Base-by-base conservation (phyloP, 108 stramenopile species). In the Seminavis robusta region DNA sequence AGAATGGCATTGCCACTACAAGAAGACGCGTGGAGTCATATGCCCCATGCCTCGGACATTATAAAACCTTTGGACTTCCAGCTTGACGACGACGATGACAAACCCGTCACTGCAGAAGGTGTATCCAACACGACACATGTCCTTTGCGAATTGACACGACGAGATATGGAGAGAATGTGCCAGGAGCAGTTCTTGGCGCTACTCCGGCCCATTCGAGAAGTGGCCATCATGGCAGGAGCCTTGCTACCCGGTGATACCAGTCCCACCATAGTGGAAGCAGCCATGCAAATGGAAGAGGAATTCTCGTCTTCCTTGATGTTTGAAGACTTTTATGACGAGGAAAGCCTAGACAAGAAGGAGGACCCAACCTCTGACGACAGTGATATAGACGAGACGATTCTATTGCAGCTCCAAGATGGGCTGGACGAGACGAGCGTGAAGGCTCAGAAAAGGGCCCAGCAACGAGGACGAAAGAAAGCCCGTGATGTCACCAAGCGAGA, bases 181-280 rank as follows among this genome's bases (percentile, higher is more conserved):
- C 32, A 33, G 15, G 61, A 69, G n/a, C 83, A 92, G 58, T 61
- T 92, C 4, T 74, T 67, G 56, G 59, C 61, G 40, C 50, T 92
- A 10, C 48, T 92, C 6, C 67, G 79, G 33, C 90, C 90, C 15
- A 60, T 92, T 16, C 82, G 87, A 43, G 84, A 92, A 64, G 90
- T 84, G 2, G 90, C 90, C 30, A 78, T 92, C 15, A 80, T 88
- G 77, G 76, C 86, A 24, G 81, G 87, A 19, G 90, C 81, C 15
- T 44, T 92, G 38, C 47, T 92, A 25, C 86, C 90, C 1, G 90
- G 90, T n/a, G 90, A 92, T 40, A 72, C 90, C 10, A 41, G 83
- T 16, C 90, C 90, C 0, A 65, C 72, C 34, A 57, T 74, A 26
- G 83, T 79, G 2, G 80, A 83, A 61, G 71, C 79, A 30, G 84